Evolutionary conservation across 1,139 yeast species (phyloP), one percentile per base, ranked within the genome.

Genomic region (Arxiozyma bovina): DNA sequence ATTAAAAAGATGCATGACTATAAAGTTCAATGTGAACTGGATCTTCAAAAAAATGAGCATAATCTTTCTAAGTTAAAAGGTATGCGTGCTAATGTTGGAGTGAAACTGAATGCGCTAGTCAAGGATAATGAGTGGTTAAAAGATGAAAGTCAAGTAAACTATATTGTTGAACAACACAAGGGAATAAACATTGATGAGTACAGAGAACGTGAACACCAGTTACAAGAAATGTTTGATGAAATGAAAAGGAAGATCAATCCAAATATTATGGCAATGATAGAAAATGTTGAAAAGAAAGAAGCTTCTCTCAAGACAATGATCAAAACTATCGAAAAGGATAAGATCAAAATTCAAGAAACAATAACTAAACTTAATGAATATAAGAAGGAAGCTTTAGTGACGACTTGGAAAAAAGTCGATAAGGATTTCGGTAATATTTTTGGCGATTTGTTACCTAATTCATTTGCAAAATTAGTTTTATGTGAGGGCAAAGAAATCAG

Each of bases 191-290:
- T 88, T 40, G 79, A 78, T 6, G 85, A 84, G 58, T 79, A 83
- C 61, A 79, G 82, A 56, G 78, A 77, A 25, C 81, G 84, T 59
- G 78, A 83, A 50, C 73, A 71, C 15, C 77, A 78, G 45, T 76
- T 89, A 59, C 75, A 78, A 48, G 88, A 81, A 38, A 78, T 83
- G 57, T 83, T 83, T 64, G 79, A 81, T 57, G 81, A 81, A n/a
- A 83, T 91, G 87, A 85, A 81, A 72, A 77, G 91, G 57, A 87
- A 84, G 61, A 96, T 93, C 38, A 91, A 91, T 65, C 79, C 87
- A 15, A 87, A 90, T 65, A 93, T 93, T 58, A 88, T 91, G 91
- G 83, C 85, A 63, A 87, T 90, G 89, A 89, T 94, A 61, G 98
- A 91, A 64, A 87, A 85, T 60, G 96, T 90, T 22, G 97, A 91